A percentile compares a stretch with the other conserved stretches of the same genome.
Conservation (phyloP, 148 eudicot species). For the Pouteria glomerata region DNA sequence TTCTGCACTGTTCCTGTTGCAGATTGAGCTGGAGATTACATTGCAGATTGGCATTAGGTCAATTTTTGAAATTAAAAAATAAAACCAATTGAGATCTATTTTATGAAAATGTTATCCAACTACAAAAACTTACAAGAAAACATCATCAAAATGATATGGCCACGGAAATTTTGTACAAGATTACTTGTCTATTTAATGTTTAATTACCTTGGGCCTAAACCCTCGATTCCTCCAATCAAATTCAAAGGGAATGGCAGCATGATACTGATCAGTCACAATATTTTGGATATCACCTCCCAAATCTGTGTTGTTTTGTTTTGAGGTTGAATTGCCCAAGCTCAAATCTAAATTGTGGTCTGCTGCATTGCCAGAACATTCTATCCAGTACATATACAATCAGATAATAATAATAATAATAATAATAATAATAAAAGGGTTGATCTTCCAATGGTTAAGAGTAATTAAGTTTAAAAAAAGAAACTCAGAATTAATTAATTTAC, state of each 20-base stretch:
- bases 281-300: slow-evolving; percentile 20
- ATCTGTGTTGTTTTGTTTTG: slow-evolving; percentile 27
- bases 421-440: too few relatives aligned
- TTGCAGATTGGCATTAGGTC: too few relatives aligned
- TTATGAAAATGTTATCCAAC: too few relatives aligned
- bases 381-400: not conserved
- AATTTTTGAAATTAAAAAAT: too few relatives aligned
- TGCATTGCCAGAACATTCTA: slow-evolving; percentile 33
- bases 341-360: slow-evolving; percentile 78
- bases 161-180: too few relatives aligned
- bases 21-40: slow-evolving; percentile 8
- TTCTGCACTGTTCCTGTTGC: slow-evolving; percentile 25
- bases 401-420: not conserved
- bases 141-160: too few relatives aligned
- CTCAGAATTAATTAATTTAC: slow-evolving; percentile 20
- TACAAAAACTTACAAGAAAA: too few relatives aligned
- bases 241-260: slow-evolving; percentile 36
- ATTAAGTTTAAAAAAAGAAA: too few relatives aligned
- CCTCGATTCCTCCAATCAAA: slow-evolving; percentile 18
- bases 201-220: slow-evolving; percentile 53
- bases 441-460: too few relatives aligned
- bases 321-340: slow-evolving; percentile 69
- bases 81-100: too few relatives aligned
- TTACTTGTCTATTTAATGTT: too few relatives aligned
- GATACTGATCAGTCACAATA: too few relatives aligned